These are phyloP conservation scores for Fusarium palustre DNA, from an alignment of 2,329 filamentous ascomycete species.

Conservation along the genomic window DNA sequence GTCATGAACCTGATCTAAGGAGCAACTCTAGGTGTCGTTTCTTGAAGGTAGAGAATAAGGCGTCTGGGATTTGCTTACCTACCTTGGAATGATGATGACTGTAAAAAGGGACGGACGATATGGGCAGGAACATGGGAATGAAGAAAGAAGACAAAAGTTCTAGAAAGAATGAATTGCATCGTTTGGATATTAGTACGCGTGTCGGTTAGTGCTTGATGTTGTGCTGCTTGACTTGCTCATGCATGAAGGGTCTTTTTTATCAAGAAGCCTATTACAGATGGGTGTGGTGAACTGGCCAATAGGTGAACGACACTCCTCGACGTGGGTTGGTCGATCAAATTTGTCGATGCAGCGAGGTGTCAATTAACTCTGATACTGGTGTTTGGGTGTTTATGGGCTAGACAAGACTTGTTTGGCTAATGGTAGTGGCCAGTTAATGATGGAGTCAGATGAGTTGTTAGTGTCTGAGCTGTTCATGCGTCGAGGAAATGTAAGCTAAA, in stretches of 20 bases:
- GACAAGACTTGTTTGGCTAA: conserved; percentile 3
- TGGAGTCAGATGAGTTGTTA: conserved; percentile 35
- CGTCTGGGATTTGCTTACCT: conserved; percentile 41
- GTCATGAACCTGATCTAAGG: conserved; percentile 31
- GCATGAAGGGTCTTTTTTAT: conserved; percentile 36
- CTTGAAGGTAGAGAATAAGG: conserved; percentile 43
- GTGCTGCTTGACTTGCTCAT: conserved; percentile 20
- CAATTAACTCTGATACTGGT: not conserved
- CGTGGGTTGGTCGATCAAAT: conserved; percentile 38
- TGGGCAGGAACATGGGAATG: not conserved
- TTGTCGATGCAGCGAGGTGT: conserved; percentile 8
- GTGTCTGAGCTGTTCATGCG: conserved; percentile 42
- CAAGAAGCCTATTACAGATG: conserved; percentile 1
- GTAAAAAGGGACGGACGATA: conserved; percentile 35
- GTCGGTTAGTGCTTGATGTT: conserved; percentile 8
- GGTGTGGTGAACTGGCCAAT: conserved; percentile 34
- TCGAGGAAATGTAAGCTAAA: conserved; percentile 25
- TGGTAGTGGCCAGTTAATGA: conserved; percentile 7
- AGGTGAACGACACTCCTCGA: conserved; percentile 11
- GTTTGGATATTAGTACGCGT: conserved; percentile 3
- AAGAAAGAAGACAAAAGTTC: conserved; percentile 29
- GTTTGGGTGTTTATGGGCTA: not conserved
- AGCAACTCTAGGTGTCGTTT: conserved; percentile 66
- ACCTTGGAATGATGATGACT: conserved; percentile 38
- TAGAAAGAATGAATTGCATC: conserved; percentile 8